Base-by-base conservation (phyloP, 1,139 yeast genomes). In the Pneumocystis jirovecii region DNA sequence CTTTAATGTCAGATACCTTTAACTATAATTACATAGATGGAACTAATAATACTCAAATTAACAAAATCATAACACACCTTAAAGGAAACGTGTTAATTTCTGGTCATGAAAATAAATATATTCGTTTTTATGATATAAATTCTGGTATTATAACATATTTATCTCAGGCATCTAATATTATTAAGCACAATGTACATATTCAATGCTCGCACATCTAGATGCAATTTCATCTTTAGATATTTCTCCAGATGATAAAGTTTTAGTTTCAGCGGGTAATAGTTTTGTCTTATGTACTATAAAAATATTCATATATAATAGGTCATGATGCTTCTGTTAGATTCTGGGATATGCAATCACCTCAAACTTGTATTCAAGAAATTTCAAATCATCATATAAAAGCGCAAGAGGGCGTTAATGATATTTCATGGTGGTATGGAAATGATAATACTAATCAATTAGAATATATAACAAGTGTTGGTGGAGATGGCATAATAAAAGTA, bases 101-200 rank as follows among this genome's bases (percentile, higher is more conserved):
- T 39, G 61, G 45, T 12, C 61, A 60, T 25, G 61, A 60, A 60
- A 42, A 60, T 42, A 39, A 42, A 42, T 60, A 60, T 42, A 60
- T 60, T 25, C 61, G 61, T 17, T 60, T 60, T 21, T 60, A 39
- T 60, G 61, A 60, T 42, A 60, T 60, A 39, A 42, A 60, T 42
- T 60, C 61, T 8, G 61, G 61, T 60, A 60, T n/a, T n/a, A 3
- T 31, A 3, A 50, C 25, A 21, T 25, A 25, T 50, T 25, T 50
- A 50, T 50, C 4, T 21, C 29, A 15, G 8, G 25, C 10, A 25
- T 6, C 45, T 60, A 42, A 60, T 42, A 12, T 42, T 39, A 31
- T 21, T 60, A 39, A 60, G 61, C 45, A n/a, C 61, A 60, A 42
- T 60, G 40, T 25, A 60, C 61, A 42, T 60, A 60, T 60, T 60